phyloP scores from a whole-genome alignment of 2,329 filamentous ascomycete species.

The Alternaria sp. region DNA sequence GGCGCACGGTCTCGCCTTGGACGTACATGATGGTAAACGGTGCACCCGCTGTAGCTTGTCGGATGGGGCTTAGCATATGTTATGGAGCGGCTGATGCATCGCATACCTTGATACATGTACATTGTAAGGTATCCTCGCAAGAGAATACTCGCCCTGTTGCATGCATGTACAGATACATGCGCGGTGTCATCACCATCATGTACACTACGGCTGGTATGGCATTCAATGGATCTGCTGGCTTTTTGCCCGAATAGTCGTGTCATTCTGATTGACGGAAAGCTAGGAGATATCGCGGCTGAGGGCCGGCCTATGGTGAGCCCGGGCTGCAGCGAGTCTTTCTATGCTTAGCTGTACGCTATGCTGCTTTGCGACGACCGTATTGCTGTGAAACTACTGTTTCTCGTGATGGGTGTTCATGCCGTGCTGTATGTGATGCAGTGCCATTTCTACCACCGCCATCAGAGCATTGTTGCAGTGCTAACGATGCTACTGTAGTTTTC shows the following conservation, averaged over 20 bases:
- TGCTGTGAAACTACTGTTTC: not conserved
- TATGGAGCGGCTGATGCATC: not conserved
- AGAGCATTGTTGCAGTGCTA: not conserved
- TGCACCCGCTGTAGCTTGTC: not conserved
- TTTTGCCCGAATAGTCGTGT: not conserved
- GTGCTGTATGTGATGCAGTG: not conserved
- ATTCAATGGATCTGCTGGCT: not conserved
- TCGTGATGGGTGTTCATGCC: not conserved
- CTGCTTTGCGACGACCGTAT: not conserved
- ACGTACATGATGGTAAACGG: not conserved
- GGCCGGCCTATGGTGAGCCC: not conserved
- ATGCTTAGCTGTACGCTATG: not conserved
- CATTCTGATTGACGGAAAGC: not conserved
- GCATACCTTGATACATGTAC: constrained; percentile 1
- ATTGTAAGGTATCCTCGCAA: not conserved
- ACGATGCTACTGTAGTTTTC: not conserved
- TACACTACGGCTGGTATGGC: not conserved
- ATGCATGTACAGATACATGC: not conserved
- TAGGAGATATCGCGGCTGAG: not conserved
- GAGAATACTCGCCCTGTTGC: not conserved
- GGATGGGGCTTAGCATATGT: not conserved
- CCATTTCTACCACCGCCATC: not conserved
- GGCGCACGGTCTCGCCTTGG: not conserved
- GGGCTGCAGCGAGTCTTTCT: not conserved
- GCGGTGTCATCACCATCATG: not conserved